Evolutionary conservation across 164 flowering plant genomes (phyloP), one percentile per base, ranked within the genome.

Genomic region (Saururus chinensis): DNA sequence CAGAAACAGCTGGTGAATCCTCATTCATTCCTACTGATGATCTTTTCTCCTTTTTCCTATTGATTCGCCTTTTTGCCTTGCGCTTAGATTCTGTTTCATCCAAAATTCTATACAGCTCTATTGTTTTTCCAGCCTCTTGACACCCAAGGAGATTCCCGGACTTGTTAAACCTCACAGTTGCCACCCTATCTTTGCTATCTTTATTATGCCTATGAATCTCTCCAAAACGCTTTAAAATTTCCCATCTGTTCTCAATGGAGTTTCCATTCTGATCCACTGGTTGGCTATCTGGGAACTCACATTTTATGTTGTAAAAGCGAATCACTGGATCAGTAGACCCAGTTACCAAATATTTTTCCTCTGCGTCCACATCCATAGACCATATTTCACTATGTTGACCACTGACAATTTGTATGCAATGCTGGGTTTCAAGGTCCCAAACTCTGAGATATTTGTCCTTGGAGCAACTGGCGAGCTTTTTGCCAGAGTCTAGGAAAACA

Each of bases 351-450:
- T 77, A 95, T 56, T 83, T 81, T 74, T 89, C 93, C 53, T 79
- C 86, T 26, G 80, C 82, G 48, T 87, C 93, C 23, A 76, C 71
- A 69, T 89, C 97, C 26, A 95, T 70, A 16, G 99, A 91, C 97
- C 99, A 95, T 68, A 95, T 87, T 77, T 91, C 99, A 85, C 95
- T 89, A 72, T 86, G 96, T 74, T 95, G 97, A 5, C 93, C 96
- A 72, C 95, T 73, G 64, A 95, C 63, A 63, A 89, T 95, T 77
- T 95, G 99, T 80, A 89, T 71, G 68, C 99, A 95, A 60, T 91
- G 87, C 62, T 89, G 95, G 3, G 92, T 87, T 35, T 91, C 97
- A 60, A 95, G 84, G 78, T 95, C 97, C 99, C 97, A 95, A 24
- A 95, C 85, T 66, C 99, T 87, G 71, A 91, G 60, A 70, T 84